These are phyloP conservation scores for Pistacia atlantica DNA, from an alignment of 345 rosid species.

Conservation along the genomic window DNA sequence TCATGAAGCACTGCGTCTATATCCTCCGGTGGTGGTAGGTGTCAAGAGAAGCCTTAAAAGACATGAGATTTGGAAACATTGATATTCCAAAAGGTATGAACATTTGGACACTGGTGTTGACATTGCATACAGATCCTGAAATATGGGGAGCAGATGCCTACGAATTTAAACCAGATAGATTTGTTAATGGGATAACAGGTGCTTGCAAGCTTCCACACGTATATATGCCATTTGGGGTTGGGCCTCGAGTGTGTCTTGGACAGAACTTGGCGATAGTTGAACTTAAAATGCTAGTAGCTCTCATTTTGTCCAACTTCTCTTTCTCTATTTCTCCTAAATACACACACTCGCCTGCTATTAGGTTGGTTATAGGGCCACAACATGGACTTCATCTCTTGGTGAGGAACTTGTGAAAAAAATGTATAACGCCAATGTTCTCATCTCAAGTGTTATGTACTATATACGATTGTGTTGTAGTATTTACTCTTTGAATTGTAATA, in stretches of 20 bases:
- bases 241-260: conserved; percentile 49
- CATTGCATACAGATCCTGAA: conserved; percentile 48
- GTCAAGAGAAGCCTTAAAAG: conserved; percentile 48
- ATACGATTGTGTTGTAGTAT: no score
- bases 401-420: conserved; percentile 15
- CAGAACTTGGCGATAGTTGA: conserved; percentile 56
- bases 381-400: conserved; percentile 41
- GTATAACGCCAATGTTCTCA: no score
- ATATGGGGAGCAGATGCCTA: conserved; percentile 50
- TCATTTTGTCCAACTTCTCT: conserved; percentile 36
- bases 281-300: conserved; percentile 40
- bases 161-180: conserved; percentile 40
- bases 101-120: conserved; percentile 33
- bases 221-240: conserved; percentile 54
- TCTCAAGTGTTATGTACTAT: no score
- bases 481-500: no score
- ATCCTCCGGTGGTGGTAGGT: conserved; percentile 46
- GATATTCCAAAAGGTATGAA: conserved; percentile 41
- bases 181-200: conserved; percentile 38
- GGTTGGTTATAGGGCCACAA: conserved; percentile 44
- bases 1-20: conserved; percentile 46
- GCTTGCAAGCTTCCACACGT: conserved; percentile 38
- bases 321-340: conserved; percentile 41
- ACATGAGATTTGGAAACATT: conserved; percentile 40
- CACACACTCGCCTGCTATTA: conserved; percentile 33